Conservation (phyloP, 2,329 filamentous ascomycete species). For the Chalaropsis ovoidea region DNA sequence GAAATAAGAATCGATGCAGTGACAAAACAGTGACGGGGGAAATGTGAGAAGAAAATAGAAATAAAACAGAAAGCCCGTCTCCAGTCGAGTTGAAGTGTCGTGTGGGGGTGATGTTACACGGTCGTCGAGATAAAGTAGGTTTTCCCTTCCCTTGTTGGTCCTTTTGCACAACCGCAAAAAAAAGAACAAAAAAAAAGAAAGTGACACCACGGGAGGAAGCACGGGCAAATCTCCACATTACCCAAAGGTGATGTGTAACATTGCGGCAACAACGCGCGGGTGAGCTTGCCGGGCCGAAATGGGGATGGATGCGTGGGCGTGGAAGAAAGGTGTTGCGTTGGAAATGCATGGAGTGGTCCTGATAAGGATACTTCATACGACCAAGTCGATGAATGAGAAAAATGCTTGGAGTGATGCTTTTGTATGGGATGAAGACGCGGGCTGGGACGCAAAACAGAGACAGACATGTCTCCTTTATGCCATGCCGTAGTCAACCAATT, state of each 20-base stretch:
- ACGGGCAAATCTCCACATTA: background rate
- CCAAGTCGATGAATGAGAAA: conserved; percentile 2
- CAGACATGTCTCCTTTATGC: background rate
- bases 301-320: background rate
- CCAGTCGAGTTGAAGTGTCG: background rate
- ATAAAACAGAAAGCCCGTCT: background rate
- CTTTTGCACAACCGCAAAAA: conserved; percentile 8
- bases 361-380: conserved; percentile 1
- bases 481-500: conserved; percentile 31
- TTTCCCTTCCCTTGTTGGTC: background rate
- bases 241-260: background rate
- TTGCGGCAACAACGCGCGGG: too few species aligned
- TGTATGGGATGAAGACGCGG: background rate
- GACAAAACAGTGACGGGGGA: background rate
- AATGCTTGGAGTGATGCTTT: background rate
- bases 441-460: background rate
- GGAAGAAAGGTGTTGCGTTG: background rate
- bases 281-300: background rate
- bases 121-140: conserved; percentile 9
- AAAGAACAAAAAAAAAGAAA: too few species aligned
- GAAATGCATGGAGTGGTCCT: background rate
- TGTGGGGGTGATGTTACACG: background rate
- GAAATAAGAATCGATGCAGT: background rate
- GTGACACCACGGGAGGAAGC: background rate
- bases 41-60: background rate